Evolutionary conservation across 2,329 filamentous ascomycete species (phyloP).

Genomic region (Curvularia hawaiiensis): DNA sequence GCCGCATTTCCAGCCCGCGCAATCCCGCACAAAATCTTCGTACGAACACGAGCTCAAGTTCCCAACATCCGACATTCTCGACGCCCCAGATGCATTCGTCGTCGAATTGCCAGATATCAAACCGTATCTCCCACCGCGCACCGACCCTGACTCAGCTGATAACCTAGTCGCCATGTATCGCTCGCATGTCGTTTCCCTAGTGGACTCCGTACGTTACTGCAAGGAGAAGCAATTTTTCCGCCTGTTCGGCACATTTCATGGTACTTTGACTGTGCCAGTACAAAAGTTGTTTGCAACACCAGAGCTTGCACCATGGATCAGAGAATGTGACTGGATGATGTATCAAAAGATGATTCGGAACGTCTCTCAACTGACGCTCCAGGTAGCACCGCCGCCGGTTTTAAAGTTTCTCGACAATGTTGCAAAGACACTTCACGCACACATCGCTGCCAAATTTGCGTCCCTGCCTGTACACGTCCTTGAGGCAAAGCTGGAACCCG

Average conservation of each 20-base stretch:
- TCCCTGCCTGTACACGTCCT: conserved; percentile 85
- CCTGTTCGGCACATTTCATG: conserved; percentile 92
- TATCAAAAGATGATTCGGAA: conserved; percentile 98
- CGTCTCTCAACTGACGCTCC: conserved; percentile 83
- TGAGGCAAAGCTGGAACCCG: conserved; percentile 84
- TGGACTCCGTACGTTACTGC: conserved; percentile 95
- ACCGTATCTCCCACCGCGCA: conserved; percentile 77
- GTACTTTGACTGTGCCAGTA: conserved; percentile 94
- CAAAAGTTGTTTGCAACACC: conserved; percentile 88
- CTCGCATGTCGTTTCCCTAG: conserved; percentile 91
- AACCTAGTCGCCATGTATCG: conserved; percentile 87
- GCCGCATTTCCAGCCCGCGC: conserved; percentile 47
- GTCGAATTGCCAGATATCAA: conserved; percentile 86
- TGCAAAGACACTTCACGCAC: conserved; percentile 76
- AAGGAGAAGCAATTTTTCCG: conserved; percentile 97
- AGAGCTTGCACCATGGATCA: conserved; percentile 87
- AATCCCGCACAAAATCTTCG: conserved; percentile 53
- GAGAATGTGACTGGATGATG: conserved; percentile 92
- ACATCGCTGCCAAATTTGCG: conserved; percentile 85
- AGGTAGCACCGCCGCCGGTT: conserved; percentile 87
- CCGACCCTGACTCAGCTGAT: conserved; percentile 84
- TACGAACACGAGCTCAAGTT: conserved; percentile 70
- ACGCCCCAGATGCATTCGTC: conserved; percentile 68
- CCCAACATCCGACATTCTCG: conserved; percentile 60
- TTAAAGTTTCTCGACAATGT: conserved; percentile 87